These are phyloP conservation scores for Dictyostelium brefeldianum DNA, from an alignment of 78 protist genomes.

Conservation along the genomic window DNA sequence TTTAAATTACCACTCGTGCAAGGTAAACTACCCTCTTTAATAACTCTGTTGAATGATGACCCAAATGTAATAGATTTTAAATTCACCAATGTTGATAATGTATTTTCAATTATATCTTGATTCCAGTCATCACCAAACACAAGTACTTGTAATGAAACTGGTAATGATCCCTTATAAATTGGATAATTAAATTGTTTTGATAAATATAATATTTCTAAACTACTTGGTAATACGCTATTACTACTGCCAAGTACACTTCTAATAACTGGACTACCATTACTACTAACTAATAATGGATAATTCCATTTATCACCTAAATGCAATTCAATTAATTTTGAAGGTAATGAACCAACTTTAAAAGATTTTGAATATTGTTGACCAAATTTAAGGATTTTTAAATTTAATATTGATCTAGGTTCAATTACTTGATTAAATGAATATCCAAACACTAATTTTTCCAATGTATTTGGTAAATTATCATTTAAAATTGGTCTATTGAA, in stretches of 20 bases:
- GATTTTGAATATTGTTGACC: background rate
- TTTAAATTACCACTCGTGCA: background rate
- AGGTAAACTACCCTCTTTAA: background rate
- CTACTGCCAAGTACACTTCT: too few species aligned
- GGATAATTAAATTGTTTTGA: background rate
- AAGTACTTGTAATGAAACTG: background rate
- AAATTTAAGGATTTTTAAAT: background rate
- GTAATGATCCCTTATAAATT: background rate
- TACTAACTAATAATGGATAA: background rate
- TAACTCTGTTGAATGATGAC: background rate
- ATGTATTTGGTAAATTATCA: background rate
- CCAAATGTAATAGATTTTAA: background rate
- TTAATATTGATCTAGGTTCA: background rate
- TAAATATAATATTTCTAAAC: background rate
- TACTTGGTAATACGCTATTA: background rate
- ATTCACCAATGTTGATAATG: background rate
- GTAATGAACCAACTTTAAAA: background rate
- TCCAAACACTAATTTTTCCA: background rate
- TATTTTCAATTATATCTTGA: background rate
- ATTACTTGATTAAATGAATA: background rate
- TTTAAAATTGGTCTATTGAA: background rate
- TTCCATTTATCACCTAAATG: constrained; percentile 1
- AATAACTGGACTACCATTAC: too few species aligned
- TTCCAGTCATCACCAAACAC: constrained; percentile 8
- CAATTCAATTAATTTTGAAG: background rate